Evolutionary conservation across 345 rosid species (phyloP).

Genomic region (Schrenkiella parvula): DNA sequence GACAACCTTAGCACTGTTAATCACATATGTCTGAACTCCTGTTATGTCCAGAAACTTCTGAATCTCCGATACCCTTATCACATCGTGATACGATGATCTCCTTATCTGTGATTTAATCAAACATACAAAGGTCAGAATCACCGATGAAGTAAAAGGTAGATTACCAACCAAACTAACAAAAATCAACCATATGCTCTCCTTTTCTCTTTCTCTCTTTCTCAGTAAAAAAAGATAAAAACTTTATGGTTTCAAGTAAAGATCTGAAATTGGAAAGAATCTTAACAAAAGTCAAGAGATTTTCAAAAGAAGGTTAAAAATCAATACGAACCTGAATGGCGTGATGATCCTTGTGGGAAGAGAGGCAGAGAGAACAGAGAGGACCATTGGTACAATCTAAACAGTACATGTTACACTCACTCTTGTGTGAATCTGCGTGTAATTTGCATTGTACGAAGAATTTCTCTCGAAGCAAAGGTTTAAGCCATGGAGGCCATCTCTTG

Average conservation of each 20-base stretch:
- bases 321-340: conserved; percentile 69
- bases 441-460: conserved; percentile 92
- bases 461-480: conserved; percentile 60
- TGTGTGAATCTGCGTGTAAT: conserved; percentile 79
- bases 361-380: conserved; percentile 78
- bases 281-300: not conserved
- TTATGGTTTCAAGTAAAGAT: not conserved
- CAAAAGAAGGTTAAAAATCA: not conserved
- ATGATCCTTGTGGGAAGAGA: conserved; percentile 69
- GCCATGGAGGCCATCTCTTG: conserved; percentile 80
- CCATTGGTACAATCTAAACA: conserved; percentile 92
- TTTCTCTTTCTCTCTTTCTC: not conserved
- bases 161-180: conserved; percentile 3
- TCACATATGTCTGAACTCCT: conserved; percentile 94
- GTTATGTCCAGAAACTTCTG: conserved; percentile 83
- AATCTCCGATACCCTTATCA: conserved; percentile 84
- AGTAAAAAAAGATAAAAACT: not conserved
- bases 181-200: not conserved
- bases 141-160: not conserved
- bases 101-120: conserved; percentile 55
- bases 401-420: conserved; percentile 96
- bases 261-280: not conserved
- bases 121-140: not conserved
- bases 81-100: conserved; percentile 98
- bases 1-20: conserved; percentile 94